Percentiles rank a stretch among this genome's conserved stretches.
Evolutionary conservation across 352 stramenopile genomes (phyloP).

Genomic region (Pythium monospermum): DNA sequence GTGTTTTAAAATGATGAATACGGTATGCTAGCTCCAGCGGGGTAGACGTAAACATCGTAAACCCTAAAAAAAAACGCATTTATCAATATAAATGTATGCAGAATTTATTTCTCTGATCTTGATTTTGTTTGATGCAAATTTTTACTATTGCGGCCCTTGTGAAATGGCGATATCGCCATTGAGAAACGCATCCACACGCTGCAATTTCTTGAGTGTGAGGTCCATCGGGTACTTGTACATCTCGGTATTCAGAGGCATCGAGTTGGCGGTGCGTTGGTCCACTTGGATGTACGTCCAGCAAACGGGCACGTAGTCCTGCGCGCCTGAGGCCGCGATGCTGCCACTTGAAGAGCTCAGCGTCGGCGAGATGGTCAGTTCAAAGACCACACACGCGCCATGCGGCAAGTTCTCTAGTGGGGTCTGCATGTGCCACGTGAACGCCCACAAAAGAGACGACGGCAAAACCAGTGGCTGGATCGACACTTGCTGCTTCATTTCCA

Average conservation of each 20-base stretch:
- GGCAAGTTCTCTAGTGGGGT: constrained; percentile 90
- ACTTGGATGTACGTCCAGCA: constrained; percentile 85
- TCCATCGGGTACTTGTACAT: constrained; percentile 84
- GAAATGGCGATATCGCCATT: constrained; percentile 68
- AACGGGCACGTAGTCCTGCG: constrained; percentile 49
- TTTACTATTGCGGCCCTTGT: constrained; percentile 38
- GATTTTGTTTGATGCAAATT: too few species aligned
- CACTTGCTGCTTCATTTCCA: constrained; percentile 78
- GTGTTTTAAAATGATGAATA: too few species aligned
- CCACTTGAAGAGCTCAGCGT: constrained; percentile 19
- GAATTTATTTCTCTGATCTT: too few species aligned
- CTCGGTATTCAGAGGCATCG: constrained; percentile 54
- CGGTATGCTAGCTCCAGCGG: too few species aligned
- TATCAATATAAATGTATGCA: too few species aligned
- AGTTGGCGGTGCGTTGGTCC: constrained; percentile 74
- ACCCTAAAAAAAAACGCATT: too few species aligned
- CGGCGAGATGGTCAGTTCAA: constrained; percentile 57
- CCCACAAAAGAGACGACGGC: constrained; percentile 63
- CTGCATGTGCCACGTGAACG: constrained; percentile 92
- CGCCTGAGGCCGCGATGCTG: constrained; percentile 22
- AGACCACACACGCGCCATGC: constrained; percentile 59
- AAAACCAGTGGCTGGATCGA: constrained; percentile 59
- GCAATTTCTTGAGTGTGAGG: constrained; percentile 66
- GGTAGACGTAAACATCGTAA: too few species aligned
- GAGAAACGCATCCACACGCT: constrained; percentile 73